A percentile compares a stretch with the other conserved stretches of the same genome.
phyloP scores from a whole-genome alignment of 1,284 basidiomycete genomes.

The Phaffia rhodozyma region DNA sequence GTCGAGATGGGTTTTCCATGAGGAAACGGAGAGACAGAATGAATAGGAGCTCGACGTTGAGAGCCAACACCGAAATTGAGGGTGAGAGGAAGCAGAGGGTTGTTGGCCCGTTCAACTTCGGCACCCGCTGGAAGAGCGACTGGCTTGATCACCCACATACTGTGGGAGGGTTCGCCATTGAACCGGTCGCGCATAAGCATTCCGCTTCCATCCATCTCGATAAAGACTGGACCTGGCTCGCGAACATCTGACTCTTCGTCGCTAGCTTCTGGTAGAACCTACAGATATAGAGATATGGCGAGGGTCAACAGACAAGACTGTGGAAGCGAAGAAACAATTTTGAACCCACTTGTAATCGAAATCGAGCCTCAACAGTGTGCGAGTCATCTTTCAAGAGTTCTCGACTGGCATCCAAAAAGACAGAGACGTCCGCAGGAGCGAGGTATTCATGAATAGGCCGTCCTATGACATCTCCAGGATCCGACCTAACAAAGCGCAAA shows the following conservation, averaged over 20 bases:
- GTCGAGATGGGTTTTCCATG: slow-evolving; percentile 62
- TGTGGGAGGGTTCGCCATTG: slow-evolving; percentile 75
- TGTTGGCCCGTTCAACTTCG: slow-evolving; percentile 36
- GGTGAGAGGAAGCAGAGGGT: not conserved
- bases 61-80: slow-evolving; percentile 8
- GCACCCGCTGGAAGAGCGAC: slow-evolving; percentile 50
- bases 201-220: slow-evolving; percentile 92
- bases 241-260: slow-evolving; percentile 29
- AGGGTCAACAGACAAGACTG: not conserved
- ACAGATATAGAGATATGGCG: not conserved
- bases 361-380: slow-evolving; percentile 84
- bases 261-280: slow-evolving; percentile 27
- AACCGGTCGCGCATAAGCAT: slow-evolving; percentile 95
- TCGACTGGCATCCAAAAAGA: slow-evolving; percentile 79
- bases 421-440: slow-evolving; percentile 66
- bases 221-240: slow-evolving; percentile 47
- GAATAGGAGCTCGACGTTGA: slow-evolving; percentile 14
- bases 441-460: slow-evolving; percentile 71
- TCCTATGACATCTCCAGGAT: slow-evolving; percentile 68
- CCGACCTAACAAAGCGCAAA: slow-evolving; percentile 46
- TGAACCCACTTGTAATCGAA: slow-evolving; percentile 52
- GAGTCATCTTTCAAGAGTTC: slow-evolving; percentile 81
- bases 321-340: not conserved
- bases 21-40: slow-evolving; percentile 46
- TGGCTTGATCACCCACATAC: slow-evolving; percentile 98